Conservation (phyloP, 805 yeast genomes). For the Nakazawaea anatomiae region DNA sequence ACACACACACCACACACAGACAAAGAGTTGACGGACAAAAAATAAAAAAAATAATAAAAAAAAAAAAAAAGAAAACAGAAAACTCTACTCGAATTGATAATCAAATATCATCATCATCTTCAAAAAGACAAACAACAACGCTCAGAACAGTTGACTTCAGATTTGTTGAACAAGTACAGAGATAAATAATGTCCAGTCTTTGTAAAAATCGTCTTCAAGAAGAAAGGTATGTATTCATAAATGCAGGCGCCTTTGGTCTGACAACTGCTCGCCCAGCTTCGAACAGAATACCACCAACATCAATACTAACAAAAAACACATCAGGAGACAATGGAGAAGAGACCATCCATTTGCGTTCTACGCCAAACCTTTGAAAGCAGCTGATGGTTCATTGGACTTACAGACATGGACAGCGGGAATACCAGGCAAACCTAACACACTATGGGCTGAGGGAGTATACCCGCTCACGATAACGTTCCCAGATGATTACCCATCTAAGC, state of each 20-base stretch:
- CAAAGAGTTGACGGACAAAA: too few relatives aligned
- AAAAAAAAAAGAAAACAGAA: too few relatives aligned
- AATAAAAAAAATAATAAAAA: too few relatives aligned
- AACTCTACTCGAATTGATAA: too few relatives aligned
- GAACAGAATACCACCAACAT: too few relatives aligned
- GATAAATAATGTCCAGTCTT: constrained; percentile 38
- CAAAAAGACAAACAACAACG: too few relatives aligned
- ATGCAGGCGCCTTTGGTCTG: background rate
- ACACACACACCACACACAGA: too few relatives aligned
- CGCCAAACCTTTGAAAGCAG: constrained; percentile 80
- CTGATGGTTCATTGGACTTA: constrained; percentile 80
- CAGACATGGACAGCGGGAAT: constrained; percentile 92
- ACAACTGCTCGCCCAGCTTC: too few relatives aligned
- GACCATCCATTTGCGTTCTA: constrained; percentile 97
- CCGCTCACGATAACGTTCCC: constrained; percentile 82
- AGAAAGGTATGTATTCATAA: constrained; percentile 47
- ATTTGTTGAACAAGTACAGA: background rate
- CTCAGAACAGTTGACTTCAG: too few relatives aligned
- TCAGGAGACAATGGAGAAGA: constrained; percentile 93
- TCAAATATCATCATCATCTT: too few relatives aligned
- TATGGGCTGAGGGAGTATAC: constrained; percentile 88
- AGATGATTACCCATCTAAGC: constrained; percentile 92
- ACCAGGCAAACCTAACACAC: constrained; percentile 84
- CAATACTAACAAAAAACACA: too few relatives aligned
- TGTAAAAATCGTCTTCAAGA: constrained; percentile 84